Evolutionary conservation across 495 filamentous ascomycete species (phyloP).

Genomic region (Penicillium desertorum): DNA sequence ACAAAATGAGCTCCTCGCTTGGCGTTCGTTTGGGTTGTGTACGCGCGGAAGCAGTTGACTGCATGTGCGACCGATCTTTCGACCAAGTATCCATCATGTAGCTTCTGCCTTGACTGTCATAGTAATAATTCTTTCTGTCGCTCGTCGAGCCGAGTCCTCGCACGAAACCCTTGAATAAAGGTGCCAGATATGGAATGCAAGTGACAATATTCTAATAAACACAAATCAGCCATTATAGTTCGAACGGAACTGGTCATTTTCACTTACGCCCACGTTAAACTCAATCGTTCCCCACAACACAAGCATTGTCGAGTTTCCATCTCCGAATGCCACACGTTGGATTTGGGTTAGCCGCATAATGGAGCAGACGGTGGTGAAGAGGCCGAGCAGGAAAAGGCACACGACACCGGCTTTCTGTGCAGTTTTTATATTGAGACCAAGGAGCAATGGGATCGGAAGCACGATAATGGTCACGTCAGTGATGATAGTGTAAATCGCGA

Average conservation of each 20-base stretch:
- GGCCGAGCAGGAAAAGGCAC: slow-evolving; percentile 55
- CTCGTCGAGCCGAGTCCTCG: slow-evolving; percentile 34
- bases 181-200: slow-evolving; percentile 47
- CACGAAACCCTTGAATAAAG: slow-evolving; percentile 40
- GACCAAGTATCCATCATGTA: slow-evolving; percentile 40
- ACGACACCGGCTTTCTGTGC: slow-evolving; percentile 54
- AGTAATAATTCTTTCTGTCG: slow-evolving; percentile 23
- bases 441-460: slow-evolving; percentile 54
- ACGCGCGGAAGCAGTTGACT: slow-evolving; percentile 30
- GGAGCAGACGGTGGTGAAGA: slow-evolving; percentile 59
- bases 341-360: slow-evolving; percentile 56
- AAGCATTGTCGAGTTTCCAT: slow-evolving; percentile 59
- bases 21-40: slow-evolving; percentile 28
- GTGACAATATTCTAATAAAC: slow-evolving; percentile 46
- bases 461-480: slow-evolving; percentile 54
- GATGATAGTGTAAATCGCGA: slow-evolving; percentile 53
- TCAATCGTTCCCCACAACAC: slow-evolving; percentile 60
- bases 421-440: slow-evolving; percentile 49
- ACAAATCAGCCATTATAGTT: background rate
- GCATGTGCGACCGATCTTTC: slow-evolving; percentile 31
- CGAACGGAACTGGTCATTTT: background rate
- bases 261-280: slow-evolving; percentile 54
- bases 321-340: slow-evolving; percentile 47
- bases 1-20: slow-evolving; percentile 50
- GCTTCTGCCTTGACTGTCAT: slow-evolving; percentile 17